Conservation (phyloP, 2,329 filamentous ascomycete genomes). For the Trichoderma sp. region DNA sequence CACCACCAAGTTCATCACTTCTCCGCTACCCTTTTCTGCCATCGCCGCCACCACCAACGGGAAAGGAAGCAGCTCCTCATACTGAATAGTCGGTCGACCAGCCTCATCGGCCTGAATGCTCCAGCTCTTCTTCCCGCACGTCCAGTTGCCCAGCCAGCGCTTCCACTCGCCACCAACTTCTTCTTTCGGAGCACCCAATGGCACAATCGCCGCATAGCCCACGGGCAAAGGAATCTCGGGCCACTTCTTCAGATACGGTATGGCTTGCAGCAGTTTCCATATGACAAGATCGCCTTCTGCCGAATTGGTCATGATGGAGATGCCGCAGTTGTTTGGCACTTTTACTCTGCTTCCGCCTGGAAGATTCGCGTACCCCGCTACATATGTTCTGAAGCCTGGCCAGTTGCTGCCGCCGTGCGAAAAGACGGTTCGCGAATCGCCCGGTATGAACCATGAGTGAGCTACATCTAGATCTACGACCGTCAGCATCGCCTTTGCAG, state of each 20-base stretch:
- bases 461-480: conserved; percentile 24
- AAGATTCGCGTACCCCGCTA: conserved; percentile 26
- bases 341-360: neutral
- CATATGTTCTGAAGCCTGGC: conserved; percentile 28
- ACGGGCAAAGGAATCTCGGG: conserved; percentile 1
- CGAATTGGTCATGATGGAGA: conserved; percentile 31
- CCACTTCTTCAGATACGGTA: conserved; percentile 15
- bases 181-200: neutral
- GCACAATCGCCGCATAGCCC: neutral
- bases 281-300: conserved; percentile 1
- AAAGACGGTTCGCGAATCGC: conserved; percentile 22
- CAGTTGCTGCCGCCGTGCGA: conserved; percentile 28
- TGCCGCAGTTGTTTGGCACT: conserved; percentile 27
- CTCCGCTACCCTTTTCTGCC: neutral
- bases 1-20: neutral
- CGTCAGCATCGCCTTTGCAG: conserved; percentile 29
- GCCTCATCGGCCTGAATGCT: neutral
- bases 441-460: conserved; percentile 28
- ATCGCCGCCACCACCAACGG: neutral
- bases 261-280: conserved; percentile 18
- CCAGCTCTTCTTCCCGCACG: neutral
- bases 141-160: conserved; percentile 2
- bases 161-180: neutral
- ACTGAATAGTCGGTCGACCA: neutral
- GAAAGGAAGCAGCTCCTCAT: neutral